Evolutionary conservation across 345 rosid genomes (phyloP).

Genomic region (Linum trigynum): DNA sequence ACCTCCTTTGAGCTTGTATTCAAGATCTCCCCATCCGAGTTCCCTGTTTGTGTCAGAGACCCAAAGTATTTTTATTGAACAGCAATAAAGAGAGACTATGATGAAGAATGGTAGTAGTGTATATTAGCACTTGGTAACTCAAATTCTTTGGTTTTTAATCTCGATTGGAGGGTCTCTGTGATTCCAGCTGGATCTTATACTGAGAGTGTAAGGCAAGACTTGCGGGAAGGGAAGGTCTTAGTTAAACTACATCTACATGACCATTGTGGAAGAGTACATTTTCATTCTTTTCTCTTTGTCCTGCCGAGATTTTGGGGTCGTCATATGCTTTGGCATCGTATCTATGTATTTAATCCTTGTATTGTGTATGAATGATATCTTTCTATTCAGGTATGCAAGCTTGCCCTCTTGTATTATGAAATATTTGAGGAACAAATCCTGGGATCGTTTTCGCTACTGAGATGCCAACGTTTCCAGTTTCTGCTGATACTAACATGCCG

Average conservation of each 20-base stretch:
- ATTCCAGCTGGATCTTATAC: slow-evolving; percentile 4
- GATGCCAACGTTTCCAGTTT: too few relatives aligned
- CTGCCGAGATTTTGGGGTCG: background rate
- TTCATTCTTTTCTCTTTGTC: background rate
- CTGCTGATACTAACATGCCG: too few relatives aligned
- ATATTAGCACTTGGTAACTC: slow-evolving; percentile 23
- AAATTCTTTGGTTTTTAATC: slow-evolving; percentile 31
- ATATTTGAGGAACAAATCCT: too few relatives aligned
- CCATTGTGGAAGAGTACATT: background rate
- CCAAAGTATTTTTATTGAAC: slow-evolving; percentile 13
- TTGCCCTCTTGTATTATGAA: too few relatives aligned
- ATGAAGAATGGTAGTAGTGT: slow-evolving; percentile 16
- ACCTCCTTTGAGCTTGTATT: slow-evolving; percentile 40
- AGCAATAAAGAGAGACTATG: slow-evolving; percentile 21
- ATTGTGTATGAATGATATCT: background rate
- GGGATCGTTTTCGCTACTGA: too few relatives aligned
- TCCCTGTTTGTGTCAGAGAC: slow-evolving; percentile 8
- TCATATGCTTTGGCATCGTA: background rate
- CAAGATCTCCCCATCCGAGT: background rate
- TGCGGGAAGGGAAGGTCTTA: slow-evolving; percentile 1
- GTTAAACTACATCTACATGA: background rate
- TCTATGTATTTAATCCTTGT: background rate
- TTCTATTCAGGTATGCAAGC: too few relatives aligned
- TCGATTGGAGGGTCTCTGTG: slow-evolving; percentile 12
- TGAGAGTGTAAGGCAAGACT: slow-evolving; percentile 4